Conservation (phyloP, 176 grass and related monocot species). For the Aechmea fasciata region DNA sequence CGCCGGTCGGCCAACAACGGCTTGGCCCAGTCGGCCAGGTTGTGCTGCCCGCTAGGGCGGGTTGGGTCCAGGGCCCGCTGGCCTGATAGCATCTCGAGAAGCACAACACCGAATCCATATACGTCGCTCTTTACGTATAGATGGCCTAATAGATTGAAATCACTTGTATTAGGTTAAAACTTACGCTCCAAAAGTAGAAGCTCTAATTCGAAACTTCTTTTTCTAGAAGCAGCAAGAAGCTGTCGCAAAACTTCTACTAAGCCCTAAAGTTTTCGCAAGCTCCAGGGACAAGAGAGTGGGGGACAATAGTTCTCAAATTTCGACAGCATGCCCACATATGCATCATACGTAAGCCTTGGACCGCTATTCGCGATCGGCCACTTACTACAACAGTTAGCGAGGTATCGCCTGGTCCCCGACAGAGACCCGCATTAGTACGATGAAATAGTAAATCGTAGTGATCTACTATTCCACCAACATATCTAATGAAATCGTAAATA, state of each 20-base stretch:
- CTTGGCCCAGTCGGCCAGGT: slow-evolving; percentile 3
- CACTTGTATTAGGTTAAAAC: not conserved
- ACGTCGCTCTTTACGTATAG: slow-evolving; percentile 16
- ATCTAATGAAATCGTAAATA: not conserved
- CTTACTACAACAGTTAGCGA: not conserved
- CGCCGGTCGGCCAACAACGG: not conserved
- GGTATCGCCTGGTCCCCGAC: not conserved
- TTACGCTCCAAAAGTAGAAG: not conserved
- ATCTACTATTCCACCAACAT: not conserved
- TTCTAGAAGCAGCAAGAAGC: not conserved
- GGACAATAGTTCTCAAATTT: not conserved
- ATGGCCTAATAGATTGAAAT: slow-evolving; percentile 1
- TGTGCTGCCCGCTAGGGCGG: not conserved
- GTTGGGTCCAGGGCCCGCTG: not conserved
- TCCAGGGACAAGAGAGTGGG: not conserved
- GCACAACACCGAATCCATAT: slow-evolving; percentile 11
- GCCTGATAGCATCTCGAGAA: slow-evolving; percentile 13
- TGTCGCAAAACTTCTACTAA: not conserved
- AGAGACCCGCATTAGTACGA: not conserved
- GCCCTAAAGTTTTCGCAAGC: not conserved
- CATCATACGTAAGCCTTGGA: not conserved
- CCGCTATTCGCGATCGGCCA: not conserved
- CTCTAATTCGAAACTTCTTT: too few species aligned
- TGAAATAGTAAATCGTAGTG: not conserved
- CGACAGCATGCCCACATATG: not conserved